These are phyloP conservation scores for Sporothrix inflata DNA, from an alignment of 2,329 filamentous ascomycete species.

Conservation along the genomic window DNA sequence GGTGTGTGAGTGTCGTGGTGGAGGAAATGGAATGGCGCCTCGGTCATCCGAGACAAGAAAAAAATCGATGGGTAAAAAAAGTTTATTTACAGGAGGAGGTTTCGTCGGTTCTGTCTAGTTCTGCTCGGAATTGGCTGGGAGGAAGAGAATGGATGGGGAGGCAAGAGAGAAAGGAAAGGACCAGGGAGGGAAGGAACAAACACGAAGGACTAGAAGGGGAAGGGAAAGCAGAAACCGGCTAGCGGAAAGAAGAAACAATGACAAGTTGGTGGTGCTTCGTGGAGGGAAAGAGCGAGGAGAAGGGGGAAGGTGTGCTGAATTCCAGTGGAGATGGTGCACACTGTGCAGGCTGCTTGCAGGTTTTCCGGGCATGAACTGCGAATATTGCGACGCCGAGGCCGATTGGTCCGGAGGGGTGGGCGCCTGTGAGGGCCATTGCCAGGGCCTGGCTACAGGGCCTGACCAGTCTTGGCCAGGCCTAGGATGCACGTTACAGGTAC, in stretches of 20 bases:
- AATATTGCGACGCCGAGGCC: slow-evolving; percentile 1
- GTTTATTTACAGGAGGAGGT: slow-evolving; percentile 19
- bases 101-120: neutral
- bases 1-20: slow-evolving; percentile 6
- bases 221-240: slow-evolving; percentile 21
- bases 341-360: neutral
- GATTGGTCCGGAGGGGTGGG: slow-evolving; percentile 1
- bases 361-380: neutral
- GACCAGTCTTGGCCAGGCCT: neutral
- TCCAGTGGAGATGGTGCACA: neutral
- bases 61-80: neutral
- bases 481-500: neutral
- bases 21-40: neutral
- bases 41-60: slow-evolving; percentile 24
- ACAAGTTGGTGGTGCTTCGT: neutral
- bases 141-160: neutral
- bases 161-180: neutral
- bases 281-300: neutral
- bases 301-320: neutral
- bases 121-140: slow-evolving; percentile 12
- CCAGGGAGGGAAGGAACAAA: neutral
- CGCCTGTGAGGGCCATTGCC: neutral
- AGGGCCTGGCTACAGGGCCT: neutral
- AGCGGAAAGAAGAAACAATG: slow-evolving; percentile 20
- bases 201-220: neutral